Evolutionary conservation across 164 flowering plant genomes (phyloP).

Genomic region (Sedum album): DNA sequence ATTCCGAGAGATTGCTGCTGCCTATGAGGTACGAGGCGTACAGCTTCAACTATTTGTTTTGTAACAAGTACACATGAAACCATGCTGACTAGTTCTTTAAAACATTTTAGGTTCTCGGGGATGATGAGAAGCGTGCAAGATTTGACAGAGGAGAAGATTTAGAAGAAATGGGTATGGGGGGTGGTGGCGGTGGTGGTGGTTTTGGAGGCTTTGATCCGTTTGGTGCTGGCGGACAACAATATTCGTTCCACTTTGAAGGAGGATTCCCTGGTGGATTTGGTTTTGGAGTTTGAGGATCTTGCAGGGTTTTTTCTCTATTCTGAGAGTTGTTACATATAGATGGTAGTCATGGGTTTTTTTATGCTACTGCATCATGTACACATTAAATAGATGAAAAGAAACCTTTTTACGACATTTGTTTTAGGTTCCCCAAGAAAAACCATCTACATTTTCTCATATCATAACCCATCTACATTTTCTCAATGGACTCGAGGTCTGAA

Average conservation of each 20-base stretch:
- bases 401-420: background rate
- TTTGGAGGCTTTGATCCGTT: slow-evolving; percentile 63
- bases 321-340: background rate
- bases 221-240: slow-evolving; percentile 67
- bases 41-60: background rate
- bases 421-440: no score
- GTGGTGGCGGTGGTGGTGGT: slow-evolving; percentile 45
- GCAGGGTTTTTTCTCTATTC: no score
- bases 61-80: background rate
- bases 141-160: slow-evolving; percentile 89
- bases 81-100: background rate
- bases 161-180: slow-evolving; percentile 84
- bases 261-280: slow-evolving; percentile 44
- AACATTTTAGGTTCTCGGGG: slow-evolving; percentile 61
- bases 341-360: background rate
- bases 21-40: slow-evolving; percentile 67
- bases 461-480: no score
- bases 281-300: slow-evolving; percentile 1
- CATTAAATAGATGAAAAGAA: background rate
- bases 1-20: slow-evolving; percentile 94
- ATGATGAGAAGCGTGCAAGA: slow-evolving; percentile 80
- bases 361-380: background rate
- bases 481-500: no score
- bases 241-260: slow-evolving; percentile 71
- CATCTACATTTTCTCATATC: no score